Evolutionary conservation across 2,329 filamentous ascomycete genomes (phyloP), one percentile per base, ranked within the genome.

Genomic region (Ceratocystis smalleyi): DNA sequence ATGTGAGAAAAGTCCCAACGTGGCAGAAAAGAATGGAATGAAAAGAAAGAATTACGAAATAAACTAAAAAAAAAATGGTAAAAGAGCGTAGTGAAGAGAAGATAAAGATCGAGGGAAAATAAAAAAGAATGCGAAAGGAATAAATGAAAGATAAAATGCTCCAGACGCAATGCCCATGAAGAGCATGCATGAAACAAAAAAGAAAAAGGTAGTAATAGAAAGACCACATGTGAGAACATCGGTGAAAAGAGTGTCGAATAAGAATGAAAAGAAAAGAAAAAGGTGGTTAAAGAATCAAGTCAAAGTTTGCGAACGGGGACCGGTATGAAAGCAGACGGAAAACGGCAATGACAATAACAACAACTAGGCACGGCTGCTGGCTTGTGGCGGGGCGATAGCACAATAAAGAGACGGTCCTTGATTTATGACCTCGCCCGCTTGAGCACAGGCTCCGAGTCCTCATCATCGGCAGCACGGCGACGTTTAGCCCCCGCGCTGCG

Each of bases 381-480:
- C 35, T 40, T 40, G 10, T 12, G 10, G 35, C 12, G 12, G 35
- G 10, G 10, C 3, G 10, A 40, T 5, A 3, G 32, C 32, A 10
- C 45, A 49, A 17, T 7, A 61, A n/a, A n/a, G 10, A 10, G 17
- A 24, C 6, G 22, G n/a, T 8, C 2, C n/a, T 51, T 4, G 8
- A 57, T 24, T 47, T 65, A 65, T 35, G 49, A 49, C 45, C 49
- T 61, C 17, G 62, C 49, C 17, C 65, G 47, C 61, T 66, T 66
- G 7, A 49, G 22, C 5, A 62, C 24, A 12, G 27, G 55, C 47
- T 61, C 61, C 6, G 49, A 47, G 15, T 65, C 64, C 5, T 19
- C 32, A 32, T 74, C 77, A 47, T 73, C 70, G 67, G 22, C 70
- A 67, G 12, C 60, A 12, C 75, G 76, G 74, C 78, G 81, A 67